Evolutionary conservation across 306 rosid genomes (phyloP).

Genomic region (Biancaea sappan): DNA sequence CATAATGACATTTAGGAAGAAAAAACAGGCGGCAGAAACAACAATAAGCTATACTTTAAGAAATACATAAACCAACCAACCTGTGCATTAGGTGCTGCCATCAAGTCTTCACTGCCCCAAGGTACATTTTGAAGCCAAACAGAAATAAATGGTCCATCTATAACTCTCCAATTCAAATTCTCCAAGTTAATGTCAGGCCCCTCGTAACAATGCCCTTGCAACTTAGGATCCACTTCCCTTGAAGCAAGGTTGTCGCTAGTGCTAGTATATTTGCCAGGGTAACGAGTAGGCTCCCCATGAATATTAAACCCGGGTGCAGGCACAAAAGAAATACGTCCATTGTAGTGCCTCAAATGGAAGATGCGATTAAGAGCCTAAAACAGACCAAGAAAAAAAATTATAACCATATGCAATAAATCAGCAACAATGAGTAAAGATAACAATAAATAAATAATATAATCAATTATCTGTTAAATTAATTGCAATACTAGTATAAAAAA

Average conservation of each 20-base stretch:
- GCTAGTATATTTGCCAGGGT: constrained; percentile 38
- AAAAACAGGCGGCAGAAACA: background rate
- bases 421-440: background rate
- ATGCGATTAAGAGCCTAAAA: constrained; percentile 70
- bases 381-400: background rate
- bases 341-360: constrained; percentile 59
- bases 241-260: constrained; percentile 18
- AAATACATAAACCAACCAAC: constrained; percentile 34
- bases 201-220: constrained; percentile 40
- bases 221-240: constrained; percentile 45
- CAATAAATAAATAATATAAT: background rate
- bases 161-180: constrained; percentile 63
- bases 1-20: background rate
- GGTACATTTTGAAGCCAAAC: constrained; percentile 85
- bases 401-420: background rate
- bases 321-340: constrained; percentile 64
- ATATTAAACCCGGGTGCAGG: constrained; percentile 80
- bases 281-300: constrained; percentile 57
- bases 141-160: constrained; percentile 73
- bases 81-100: constrained; percentile 87
- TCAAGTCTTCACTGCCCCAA: constrained; percentile 69
- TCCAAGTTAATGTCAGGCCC: constrained; percentile 57
- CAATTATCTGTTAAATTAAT: background rate
- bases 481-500: background rate
- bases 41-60: background rate